Evolutionary conservation across 257 asterid genomes (phyloP), one percentile per base, ranked within the genome.

Genomic region (Nicotiana undulata): DNA sequence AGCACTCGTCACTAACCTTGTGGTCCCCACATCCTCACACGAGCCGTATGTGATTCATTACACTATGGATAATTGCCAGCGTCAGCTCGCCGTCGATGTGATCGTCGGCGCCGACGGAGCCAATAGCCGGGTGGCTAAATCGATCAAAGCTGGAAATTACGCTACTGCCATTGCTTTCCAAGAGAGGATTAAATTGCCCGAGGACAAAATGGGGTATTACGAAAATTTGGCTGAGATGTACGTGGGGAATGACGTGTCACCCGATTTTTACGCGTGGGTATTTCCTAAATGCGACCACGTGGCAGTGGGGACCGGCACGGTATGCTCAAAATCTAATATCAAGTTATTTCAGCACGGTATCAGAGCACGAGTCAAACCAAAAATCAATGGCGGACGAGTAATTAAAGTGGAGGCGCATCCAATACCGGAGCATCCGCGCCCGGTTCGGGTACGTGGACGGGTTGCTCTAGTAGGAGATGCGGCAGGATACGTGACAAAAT

Each of bases 221-320:
- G 93, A 92, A 52, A 89, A 92, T 79, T 84, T 92, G 32, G 97
- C 98, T 8, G 98, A 93, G 83, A 92, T 93, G 91, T 92, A 93
- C 80, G 85, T 93, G 3, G 97, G 97, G 11, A 82, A 79, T 81
- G 98, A 93, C 86, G 97, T 93, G 9, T 93, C 98, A 0, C 98
- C 98, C 1, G 97, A 93, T 75, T 92, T 93, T 89, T 93, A 93
- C 85, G 98, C 88, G 2, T 94, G 98, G 97, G 97, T 94, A 70
- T 92, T 94, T 78, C 98, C 98, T 2, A 93, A 93, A 76, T 89
- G 94, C 81, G 98, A 93, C 83, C 98, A 93, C 85, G 98, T 93
- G 34, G 98, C 97, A 0, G 98, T 93, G 3, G 95, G 94, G 32
- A 93, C 97, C 0, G 98, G 98, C 49, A 92, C 95, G 1, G 85